Evolutionary conservation across 2,329 filamentous ascomycete genomes (phyloP).

Genomic region (Cladosporium cucumerinum): DNA sequence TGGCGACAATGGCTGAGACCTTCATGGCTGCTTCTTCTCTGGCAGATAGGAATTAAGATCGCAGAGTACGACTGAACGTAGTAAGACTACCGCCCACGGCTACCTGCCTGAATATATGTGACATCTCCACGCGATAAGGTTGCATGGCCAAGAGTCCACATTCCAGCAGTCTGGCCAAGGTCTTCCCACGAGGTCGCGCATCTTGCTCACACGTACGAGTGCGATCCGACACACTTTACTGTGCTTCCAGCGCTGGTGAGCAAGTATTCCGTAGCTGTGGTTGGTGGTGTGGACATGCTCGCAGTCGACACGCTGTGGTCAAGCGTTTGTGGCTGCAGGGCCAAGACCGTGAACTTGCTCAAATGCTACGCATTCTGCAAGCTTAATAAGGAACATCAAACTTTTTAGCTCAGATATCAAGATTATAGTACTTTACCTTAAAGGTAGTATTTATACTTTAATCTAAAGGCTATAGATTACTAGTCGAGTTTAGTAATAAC

Average conservation of each 20-base stretch:
- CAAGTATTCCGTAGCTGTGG: neutral
- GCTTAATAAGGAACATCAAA: too few relatives aligned
- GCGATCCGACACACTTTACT: neutral
- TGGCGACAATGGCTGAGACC: neutral
- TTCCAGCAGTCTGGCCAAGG: slow-evolving; percentile 12
- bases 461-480: too few relatives aligned
- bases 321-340: slow-evolving; percentile 9
- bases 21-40: neutral
- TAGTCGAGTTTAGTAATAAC: too few relatives aligned
- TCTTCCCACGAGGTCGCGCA: neutral
- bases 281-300: neutral
- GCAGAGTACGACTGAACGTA: neutral
- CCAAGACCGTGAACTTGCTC: slow-evolving; percentile 14
- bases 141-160: neutral
- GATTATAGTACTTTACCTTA: too few relatives aligned
- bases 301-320: neutral
- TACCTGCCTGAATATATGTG: neutral
- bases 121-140: neutral
- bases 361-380: slow-evolving; percentile 7
- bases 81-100: neutral
- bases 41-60: neutral
- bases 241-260: neutral
- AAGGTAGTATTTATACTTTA: too few relatives aligned
- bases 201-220: neutral
- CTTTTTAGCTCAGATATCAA: too few relatives aligned